Evolutionary conservation across 352 stramenopile genomes (phyloP).

Genomic region (Phytophthora boehmeriae): DNA sequence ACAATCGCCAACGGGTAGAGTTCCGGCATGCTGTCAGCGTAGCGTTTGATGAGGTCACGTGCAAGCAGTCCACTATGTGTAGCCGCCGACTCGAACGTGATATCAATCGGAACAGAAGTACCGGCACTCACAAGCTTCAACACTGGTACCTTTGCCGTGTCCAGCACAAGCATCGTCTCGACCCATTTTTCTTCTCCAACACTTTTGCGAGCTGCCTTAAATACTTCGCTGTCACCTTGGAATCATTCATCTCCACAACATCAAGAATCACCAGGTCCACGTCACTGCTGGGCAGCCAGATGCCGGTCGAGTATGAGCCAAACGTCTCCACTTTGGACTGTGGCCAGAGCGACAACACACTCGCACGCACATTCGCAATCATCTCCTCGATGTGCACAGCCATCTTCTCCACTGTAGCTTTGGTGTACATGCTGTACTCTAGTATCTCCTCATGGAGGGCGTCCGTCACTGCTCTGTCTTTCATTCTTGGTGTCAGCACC

Average conservation of each 20-base stretch:
- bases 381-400: conserved; percentile 85
- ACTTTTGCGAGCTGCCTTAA: conserved; percentile 61
- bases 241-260: conserved; percentile 71
- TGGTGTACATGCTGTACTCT: conserved; percentile 77
- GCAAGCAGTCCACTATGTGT: conserved; percentile 85
- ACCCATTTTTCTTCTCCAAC: conserved; percentile 76
- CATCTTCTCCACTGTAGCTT: conserved; percentile 74
- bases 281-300: conserved; percentile 88
- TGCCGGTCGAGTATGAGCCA: conserved; percentile 86
- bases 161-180: conserved; percentile 80
- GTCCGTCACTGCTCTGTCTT: conserved; percentile 36
- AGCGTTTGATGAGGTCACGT: conserved; percentile 85
- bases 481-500: background rate
- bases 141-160: conserved; percentile 85
- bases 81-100: conserved; percentile 83
- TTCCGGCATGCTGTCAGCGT: conserved; percentile 83
- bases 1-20: conserved; percentile 90
- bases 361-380: conserved; percentile 73
- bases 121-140: conserved; percentile 81
- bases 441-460: conserved; percentile 84
- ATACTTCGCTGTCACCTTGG: conserved; percentile 57
- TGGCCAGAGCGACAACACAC: conserved; percentile 75
- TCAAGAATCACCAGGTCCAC: conserved; percentile 86
- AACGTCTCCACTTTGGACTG: conserved; percentile 82
- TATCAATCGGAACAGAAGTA: conserved; percentile 83